Conservation (phyloP, 2,329 filamentous ascomycete species). For the Blastomyces silverae region DNA sequence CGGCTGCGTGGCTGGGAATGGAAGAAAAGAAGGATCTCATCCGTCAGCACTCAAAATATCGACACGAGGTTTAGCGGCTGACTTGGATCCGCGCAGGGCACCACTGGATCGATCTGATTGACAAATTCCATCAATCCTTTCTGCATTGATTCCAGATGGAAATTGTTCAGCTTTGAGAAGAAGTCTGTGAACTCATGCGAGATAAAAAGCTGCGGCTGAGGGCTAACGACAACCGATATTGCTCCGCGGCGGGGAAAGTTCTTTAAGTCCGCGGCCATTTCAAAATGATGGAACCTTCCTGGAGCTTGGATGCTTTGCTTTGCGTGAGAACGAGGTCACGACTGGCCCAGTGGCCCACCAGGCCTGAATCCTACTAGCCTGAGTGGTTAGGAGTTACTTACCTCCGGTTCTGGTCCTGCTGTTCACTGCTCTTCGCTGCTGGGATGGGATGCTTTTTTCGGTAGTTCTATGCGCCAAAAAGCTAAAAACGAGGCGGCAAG, state of each 20-base stretch:
- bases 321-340: too few relatives aligned
- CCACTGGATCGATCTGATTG: neutral
- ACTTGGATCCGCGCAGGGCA: neutral
- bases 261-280: neutral
- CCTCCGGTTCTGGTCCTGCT: neutral
- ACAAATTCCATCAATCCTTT: neutral
- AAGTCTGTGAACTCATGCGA: neutral
- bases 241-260: neutral
- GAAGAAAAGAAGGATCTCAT: slow-evolving; percentile 12
- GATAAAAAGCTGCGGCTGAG: neutral
- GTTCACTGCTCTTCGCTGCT: neutral
- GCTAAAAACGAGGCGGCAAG: neutral
- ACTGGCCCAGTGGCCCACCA: neutral
- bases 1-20: neutral
- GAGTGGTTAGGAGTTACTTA: neutral
- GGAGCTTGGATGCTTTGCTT: neutral
- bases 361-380: neutral
- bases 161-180: neutral
- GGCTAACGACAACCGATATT: neutral
- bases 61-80: slow-evolving; percentile 2
- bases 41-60: slow-evolving; percentile 11
- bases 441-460: neutral
- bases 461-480: neutral
- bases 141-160: neutral
- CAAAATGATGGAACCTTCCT: neutral